Percentiles rank a stretch among this genome's conserved stretches.
phyloP scores from a whole-genome alignment of 2,329 filamentous ascomycete species.

The Ophiostoma piceae region DNA sequence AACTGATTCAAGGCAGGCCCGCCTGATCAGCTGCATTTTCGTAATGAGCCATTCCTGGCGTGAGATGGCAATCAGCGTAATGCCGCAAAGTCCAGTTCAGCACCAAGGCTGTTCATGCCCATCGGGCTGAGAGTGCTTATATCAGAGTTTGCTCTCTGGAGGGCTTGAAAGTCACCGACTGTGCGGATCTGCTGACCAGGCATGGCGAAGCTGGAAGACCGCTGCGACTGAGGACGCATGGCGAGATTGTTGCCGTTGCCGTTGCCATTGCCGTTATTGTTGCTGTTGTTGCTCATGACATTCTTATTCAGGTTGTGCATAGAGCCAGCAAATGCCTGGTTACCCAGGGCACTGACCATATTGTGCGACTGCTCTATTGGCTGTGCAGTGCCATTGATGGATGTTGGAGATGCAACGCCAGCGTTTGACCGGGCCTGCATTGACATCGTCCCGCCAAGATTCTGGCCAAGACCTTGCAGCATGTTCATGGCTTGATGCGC shows the following conservation, averaged over 20 bases:
- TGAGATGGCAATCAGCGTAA: slow-evolving; percentile 30
- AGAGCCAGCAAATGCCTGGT: not conserved
- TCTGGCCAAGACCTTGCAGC: slow-evolving; percentile 34
- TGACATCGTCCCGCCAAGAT: slow-evolving; percentile 25
- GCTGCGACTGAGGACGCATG: slow-evolving; percentile 36
- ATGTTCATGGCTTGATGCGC: slow-evolving; percentile 34
- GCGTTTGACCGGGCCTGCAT: slow-evolving; percentile 29
- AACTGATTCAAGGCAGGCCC: not conserved
- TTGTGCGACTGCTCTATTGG: not conserved
- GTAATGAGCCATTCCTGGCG: not conserved
- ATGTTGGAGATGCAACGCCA: slow-evolving; percentile 20
- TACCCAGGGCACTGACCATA: not conserved
- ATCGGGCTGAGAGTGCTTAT: slow-evolving; percentile 35
- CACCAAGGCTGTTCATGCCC: slow-evolving; percentile 36
- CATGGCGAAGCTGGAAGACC: slow-evolving; percentile 40
- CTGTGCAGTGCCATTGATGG: slow-evolving; percentile 17
- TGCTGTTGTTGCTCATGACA: slow-evolving; percentile 23
- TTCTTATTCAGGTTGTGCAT: not conserved
- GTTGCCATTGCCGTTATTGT: slow-evolving; percentile 28
- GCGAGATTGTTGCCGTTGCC: slow-evolving; percentile 31
- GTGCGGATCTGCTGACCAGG: slow-evolving; percentile 40
- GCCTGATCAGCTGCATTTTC: not conserved
- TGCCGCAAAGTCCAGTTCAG: slow-evolving; percentile 40
- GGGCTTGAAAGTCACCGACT: slow-evolving; percentile 46
- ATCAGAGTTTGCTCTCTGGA: slow-evolving; percentile 44